Conservation (phyloP, 108 stramenopile species). For the Nitzschia putrida region DNA sequence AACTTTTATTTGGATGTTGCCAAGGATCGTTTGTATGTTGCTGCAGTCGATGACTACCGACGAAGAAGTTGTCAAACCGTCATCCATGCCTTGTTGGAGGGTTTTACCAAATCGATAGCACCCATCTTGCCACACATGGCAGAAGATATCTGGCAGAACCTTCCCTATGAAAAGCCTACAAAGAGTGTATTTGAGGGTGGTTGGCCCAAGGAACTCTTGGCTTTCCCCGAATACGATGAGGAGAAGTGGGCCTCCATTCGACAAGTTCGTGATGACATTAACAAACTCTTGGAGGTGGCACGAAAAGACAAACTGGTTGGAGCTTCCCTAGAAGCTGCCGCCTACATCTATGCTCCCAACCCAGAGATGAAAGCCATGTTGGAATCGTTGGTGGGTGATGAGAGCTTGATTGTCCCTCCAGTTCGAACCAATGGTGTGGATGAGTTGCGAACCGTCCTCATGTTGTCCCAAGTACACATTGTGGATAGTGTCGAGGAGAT, state of each 20-base stretch:
- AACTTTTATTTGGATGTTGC: conserved; percentile 97
- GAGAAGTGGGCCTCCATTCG: conserved; percentile 78
- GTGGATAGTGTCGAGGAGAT: conserved; percentile 65
- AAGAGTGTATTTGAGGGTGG: conserved; percentile 86
- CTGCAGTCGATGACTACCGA: conserved; percentile 77
- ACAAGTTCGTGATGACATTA: conserved; percentile 80
- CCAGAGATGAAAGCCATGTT: conserved; percentile 51
- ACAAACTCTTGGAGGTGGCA: conserved; percentile 81
- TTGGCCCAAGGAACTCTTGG: conserved; percentile 51
- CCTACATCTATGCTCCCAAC: conserved; percentile 73
- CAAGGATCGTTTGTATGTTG: conserved; percentile 97
- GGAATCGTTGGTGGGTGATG: conserved; percentile 71
- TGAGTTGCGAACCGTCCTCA: conserved; percentile 81
- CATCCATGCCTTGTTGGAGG: conserved; percentile 79
- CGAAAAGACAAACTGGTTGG: conserved; percentile 87
- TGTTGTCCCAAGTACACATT: conserved; percentile 84
- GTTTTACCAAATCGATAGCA: conserved; percentile 83
- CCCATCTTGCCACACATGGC: conserved; percentile 97
- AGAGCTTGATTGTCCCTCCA: conserved; percentile 68
- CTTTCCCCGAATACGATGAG: conserved; percentile 54
- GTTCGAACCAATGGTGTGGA: conserved; percentile 89
- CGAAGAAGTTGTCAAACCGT: conserved; percentile 93
- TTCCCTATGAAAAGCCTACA: conserved; percentile 65
- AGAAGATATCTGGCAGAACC: conserved; percentile 96
- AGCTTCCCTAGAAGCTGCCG: conserved; percentile 83